Base-by-base conservation (phyloP, 768 basidiomycete genomes). In the Psilocybe azurescens region DNA sequence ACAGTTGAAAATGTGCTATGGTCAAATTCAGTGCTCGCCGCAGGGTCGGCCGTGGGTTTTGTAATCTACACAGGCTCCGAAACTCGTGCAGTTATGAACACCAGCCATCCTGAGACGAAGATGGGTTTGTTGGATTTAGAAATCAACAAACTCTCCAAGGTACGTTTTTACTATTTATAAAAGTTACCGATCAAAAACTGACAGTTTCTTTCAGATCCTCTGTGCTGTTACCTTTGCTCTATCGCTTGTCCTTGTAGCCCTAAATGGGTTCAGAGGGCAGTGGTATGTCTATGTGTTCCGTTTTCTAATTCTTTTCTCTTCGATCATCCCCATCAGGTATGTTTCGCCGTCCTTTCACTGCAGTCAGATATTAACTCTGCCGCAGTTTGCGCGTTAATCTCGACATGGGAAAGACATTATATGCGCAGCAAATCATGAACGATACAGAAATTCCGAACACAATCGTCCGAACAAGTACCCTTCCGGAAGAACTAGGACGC, bases 401-500 rank as follows among this genome's bases (percentile, higher is more conserved):
- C 56, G 97, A 99, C 74, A 99, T 99, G 96, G 97, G 97, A 59
- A 99, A 99, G 78, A 99, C 96, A 1, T 92, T 99, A 47, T 99
- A 99, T 69, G 95, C 94, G 0, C 89, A 92, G 47, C 93, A 95
- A 66, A 99, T 99, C 59, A 95, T 96, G 90, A 89, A 86, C 55
- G 97, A 99, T 77, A 72, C 68, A 49, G 94, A 98, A 75, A 99
- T 99, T 66, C 94, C 95, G 3, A 87, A 89, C 51, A 97, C 97
- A 3, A 97, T 99, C 63, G 97, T 99, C 7, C 84, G 97, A 13
- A 99, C 97, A n/a, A 94, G 92, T 69, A 99, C 97, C 0, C 81
- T 99, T 3, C 97, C 97, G 0, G 97, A 99, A 73, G 96, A 99
- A 72, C 83, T 99, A 14, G 96, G 96, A 13, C 82, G 97, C 60